A percentile compares a stretch with the other conserved stretches of the same genome.
Evolutionary conservation across 1,284 basidiomycete genomes (phyloP).

Genomic region (Bjerkandera adusta): DNA sequence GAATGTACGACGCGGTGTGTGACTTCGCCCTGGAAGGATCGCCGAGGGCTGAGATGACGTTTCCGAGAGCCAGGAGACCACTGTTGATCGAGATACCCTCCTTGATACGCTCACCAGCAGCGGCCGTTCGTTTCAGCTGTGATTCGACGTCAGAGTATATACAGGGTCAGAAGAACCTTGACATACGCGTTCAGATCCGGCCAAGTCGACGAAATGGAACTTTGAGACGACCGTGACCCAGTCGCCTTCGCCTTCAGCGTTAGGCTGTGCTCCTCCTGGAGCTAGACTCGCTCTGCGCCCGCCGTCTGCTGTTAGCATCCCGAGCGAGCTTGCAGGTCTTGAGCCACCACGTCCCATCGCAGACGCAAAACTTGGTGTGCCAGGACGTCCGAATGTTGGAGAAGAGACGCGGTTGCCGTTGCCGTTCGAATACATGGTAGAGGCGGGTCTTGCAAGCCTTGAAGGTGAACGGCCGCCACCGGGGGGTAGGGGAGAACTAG

Average conservation of each 20-base stretch:
- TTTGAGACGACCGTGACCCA: conserved; percentile 93
- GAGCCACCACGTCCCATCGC: conserved; percentile 68
- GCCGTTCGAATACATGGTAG: conserved; percentile 39
- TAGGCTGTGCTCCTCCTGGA: conserved; percentile 21
- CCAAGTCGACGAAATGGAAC: conserved; percentile 98
- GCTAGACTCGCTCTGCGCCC: conserved; percentile 32
- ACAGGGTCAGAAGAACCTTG: conserved; percentile 8
- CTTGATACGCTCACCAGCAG: conserved; percentile 92
- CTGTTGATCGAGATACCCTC: conserved; percentile 98
- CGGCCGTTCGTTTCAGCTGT: conserved; percentile 89
- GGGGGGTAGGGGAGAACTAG: conserved; percentile 70
- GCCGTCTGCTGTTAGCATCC: conserved; percentile 49
- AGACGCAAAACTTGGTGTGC: conserved; percentile 71
- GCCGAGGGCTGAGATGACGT: conserved; percentile 98
- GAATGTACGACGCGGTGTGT: conserved; percentile 80
- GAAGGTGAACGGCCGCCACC: conserved; percentile 71
- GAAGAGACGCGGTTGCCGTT: conserved; percentile 56
- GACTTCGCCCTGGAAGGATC: conserved; percentile 84
- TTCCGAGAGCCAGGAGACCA: conserved; percentile 93
- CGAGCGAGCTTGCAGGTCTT: conserved; percentile 76
- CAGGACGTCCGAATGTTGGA: conserved; percentile 71
- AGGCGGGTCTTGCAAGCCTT: conserved; percentile 73
- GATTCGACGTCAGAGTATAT: too few relatives aligned
- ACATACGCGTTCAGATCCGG: conserved; percentile 89
- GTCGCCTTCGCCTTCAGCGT: conserved; percentile 63